Base-by-base conservation (phyloP, 2,329 filamentous ascomycete species). In the Cordyceps tenuipes region DNA sequence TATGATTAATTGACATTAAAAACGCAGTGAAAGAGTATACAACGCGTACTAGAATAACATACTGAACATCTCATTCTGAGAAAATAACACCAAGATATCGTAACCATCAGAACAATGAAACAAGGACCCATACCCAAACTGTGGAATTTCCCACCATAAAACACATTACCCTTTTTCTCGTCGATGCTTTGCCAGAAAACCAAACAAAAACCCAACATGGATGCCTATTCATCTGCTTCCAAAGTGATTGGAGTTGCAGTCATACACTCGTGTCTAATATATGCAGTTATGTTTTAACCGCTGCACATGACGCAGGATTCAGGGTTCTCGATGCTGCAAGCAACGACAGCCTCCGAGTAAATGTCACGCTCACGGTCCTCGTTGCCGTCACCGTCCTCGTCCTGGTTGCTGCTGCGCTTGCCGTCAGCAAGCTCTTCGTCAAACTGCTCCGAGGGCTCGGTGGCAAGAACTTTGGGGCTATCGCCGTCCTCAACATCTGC, bases 231-330 rank as follows among this genome's bases (percentile, higher is more conserved):
- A 47, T 56, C 59, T 61, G 52, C 47, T 43, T 56, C 51, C 36
- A 51, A 39, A 5, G 29, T 21, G 49, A 47, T 59, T 48, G 49
- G 49, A 66, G 63, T 64, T 50, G 61, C 72, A 68, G 65, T 71
- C 60, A 69, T 66, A 68, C 63, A 68, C 62, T 59, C 59, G 60
- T 56, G 54, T 60, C 43, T 59, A 44, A 57, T 47, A 57, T 55
- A 26, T 8, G 51, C 5, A 10, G 31, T 26, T 10, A 7, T 39
- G 51, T 31, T 69, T 74, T 83, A 97, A 79, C 92, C 93, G 76
- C 90, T 95, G 86, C 94, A 99, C 94, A 99, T 97, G 65, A 96
- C 73, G 73, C 94, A 99, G 52, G 88, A 82, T 73, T 99, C 94
- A 67, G 88, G 91, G 79, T 97, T 97, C 72, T 97, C 92, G 74